Base-by-base conservation (phyloP, 495 filamentous ascomycete species). In the Penicillium pancosmium region DNA sequence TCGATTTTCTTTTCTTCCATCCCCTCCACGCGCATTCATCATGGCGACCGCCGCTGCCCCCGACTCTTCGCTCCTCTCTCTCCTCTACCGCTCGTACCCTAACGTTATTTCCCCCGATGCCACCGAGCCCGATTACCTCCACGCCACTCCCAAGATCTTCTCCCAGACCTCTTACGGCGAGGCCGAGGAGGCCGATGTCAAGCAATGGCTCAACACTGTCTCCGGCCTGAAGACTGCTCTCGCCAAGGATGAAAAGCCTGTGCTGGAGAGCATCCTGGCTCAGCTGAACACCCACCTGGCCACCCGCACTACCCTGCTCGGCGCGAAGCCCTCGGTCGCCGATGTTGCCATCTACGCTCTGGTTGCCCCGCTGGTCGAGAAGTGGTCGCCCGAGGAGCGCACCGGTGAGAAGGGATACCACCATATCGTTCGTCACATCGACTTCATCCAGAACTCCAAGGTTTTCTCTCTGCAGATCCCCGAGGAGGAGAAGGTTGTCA, bases 371-470 rank as follows among this genome's bases (percentile, higher is more conserved):
- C 63, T 87, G 4, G 91, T 97, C 55, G 84, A 86, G 67, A 81
- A 82, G 57, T 97, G 93, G 93, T 82, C 82, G 7, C 76, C 89
- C 41, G 92, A 97, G 80, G 84, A 97, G 81, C 86, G 90, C 64
- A 96, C 94, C 6, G 94, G 94, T 35, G 85, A 97, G 79, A 80
- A 91, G 48, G 94, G 94, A 54, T 89, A 86, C 69, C 92, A 94
- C 65, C 86, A 98, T 72, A 89, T 97, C 64, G 91, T 98, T 35
- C 92, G 94, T 35, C 90, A 88, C 67, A 74, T 96, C 62, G 94
- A 97, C 73, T 96, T 97, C 69, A 89, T 98, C 56, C 94, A 98
- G 79, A 96, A 95, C 76, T 84, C 89, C 50, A 82, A 85, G 1
- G 57, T 93, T 48, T 95, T 96, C 65, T 84, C 84, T 7, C 80